Conservation (phyloP, 352 stramenopile genomes). For the Phytophthora constricta region DNA sequence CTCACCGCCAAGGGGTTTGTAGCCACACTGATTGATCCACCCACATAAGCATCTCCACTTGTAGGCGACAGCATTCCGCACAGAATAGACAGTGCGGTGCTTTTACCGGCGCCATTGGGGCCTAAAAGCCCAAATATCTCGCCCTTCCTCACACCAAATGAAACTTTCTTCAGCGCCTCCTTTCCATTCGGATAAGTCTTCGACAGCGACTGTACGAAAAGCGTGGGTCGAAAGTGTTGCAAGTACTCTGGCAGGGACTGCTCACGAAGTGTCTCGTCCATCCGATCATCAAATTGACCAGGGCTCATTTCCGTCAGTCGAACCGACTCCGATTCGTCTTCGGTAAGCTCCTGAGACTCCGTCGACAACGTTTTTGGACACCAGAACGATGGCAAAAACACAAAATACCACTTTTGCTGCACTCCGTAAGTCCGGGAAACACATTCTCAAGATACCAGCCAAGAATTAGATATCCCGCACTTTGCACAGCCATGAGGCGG, state of each 20-base stretch:
- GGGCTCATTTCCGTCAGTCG: constrained; percentile 34
- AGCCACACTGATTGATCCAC: constrained; percentile 55
- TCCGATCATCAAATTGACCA: constrained; percentile 29
- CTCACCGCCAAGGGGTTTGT: constrained; percentile 57
- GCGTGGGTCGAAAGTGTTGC: constrained; percentile 55
- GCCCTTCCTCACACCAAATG: constrained; percentile 89
- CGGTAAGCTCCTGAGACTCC: constrained; percentile 6
- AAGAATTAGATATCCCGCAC: constrained; percentile 87
- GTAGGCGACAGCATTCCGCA: constrained; percentile 92
- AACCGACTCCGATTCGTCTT: constrained; percentile 34
- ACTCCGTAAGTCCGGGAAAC: constrained; percentile 93
- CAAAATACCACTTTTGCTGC: constrained; percentile 93
- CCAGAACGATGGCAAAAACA: constrained; percentile 90
- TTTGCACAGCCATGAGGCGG: constrained; percentile 82
- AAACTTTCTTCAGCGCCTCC: constrained; percentile 82
- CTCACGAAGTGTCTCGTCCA: constrained; percentile 75
- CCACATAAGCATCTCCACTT: constrained; percentile 67
- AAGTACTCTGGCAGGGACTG: constrained; percentile 64
- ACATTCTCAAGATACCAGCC: constrained; percentile 95
- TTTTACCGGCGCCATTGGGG: constrained; percentile 95
- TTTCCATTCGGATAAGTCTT: constrained; percentile 84
- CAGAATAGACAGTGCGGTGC: constrained; percentile 96
- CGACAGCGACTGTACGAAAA: constrained; percentile 63
- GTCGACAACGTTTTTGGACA: constrained; percentile 19
- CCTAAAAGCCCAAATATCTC: constrained; percentile 94